Conservation (phyloP, 208 protist species). For the Acanthamoeba healyi region DNA sequence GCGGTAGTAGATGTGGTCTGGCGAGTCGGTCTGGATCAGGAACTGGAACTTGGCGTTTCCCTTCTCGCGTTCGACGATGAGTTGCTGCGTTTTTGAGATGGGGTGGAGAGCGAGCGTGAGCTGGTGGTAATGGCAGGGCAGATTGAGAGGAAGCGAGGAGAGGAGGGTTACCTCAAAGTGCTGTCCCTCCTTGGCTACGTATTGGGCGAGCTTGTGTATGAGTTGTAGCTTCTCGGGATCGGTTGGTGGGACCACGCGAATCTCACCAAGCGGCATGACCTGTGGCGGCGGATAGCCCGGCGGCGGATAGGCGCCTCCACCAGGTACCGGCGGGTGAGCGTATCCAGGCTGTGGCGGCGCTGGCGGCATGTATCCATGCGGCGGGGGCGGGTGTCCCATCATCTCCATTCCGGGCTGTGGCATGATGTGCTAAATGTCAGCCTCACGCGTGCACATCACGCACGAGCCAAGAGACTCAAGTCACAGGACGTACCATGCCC, state of each 20-base stretch:
- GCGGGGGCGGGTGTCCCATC: background rate
- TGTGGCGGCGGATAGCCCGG: background rate
- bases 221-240: slow-evolving; percentile 47
- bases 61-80: slow-evolving; percentile 79
- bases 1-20: slow-evolving; percentile 84
- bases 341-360: background rate
- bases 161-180: slow-evolving; percentile 65
- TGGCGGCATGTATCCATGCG: background rate
- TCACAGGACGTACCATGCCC: no score
- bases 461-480: no score
- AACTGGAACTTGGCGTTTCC: slow-evolving; percentile 81
- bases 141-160: background rate
- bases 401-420: background rate
- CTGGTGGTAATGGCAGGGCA: no score
- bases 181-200: slow-evolving; percentile 76
- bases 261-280: background rate
- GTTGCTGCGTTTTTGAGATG: slow-evolving; percentile 34
- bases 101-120: no score
- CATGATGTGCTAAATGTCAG: background rate
- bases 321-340: background rate
- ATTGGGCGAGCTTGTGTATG: slow-evolving; percentile 77
- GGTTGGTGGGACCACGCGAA: background rate
- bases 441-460: background rate
- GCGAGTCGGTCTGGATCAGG: slow-evolving; percentile 70
- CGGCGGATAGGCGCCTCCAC: background rate